Percentiles rank a stretch among this genome's conserved stretches.
These are phyloP conservation scores for Heracleum sosnowskyi DNA, from an alignment of 129 eudicot genomes.

Conservation along the genomic window DNA sequence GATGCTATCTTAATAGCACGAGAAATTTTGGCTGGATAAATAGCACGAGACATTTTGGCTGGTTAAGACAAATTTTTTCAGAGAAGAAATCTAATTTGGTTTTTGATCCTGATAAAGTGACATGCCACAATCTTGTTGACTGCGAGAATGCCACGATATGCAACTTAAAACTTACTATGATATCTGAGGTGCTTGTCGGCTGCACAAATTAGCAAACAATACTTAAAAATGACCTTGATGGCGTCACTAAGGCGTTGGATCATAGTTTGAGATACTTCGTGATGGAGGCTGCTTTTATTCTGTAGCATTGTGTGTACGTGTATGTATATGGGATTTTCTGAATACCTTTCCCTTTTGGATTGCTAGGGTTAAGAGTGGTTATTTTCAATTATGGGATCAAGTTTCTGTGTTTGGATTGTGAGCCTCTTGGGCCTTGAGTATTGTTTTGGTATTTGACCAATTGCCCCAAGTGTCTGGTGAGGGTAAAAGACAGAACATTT, in stretches of 20 bases:
- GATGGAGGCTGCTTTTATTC: no score
- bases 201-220: no score
- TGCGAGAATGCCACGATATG: no score
- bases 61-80: not conserved
- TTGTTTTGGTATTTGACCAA: not conserved
- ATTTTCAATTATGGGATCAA: not conserved
- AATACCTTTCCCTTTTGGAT: not conserved
- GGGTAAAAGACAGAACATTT: not conserved
- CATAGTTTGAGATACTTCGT: no score
- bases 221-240: no score
- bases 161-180: no score
- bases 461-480: not conserved
- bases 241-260: no score
- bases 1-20: not conserved
- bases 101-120: not conserved
- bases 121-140: no score
- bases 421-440: not conserved
- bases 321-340: no score
- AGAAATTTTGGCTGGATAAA: not conserved
- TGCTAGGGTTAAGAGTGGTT: not conserved
- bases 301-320: no score
- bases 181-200: no score
- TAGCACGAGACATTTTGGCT: no score
- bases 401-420: not conserved
- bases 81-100: not conserved